phyloP scores from a whole-genome alignment of 306 rosid genomes.

The Inga oerstediana region DNA sequence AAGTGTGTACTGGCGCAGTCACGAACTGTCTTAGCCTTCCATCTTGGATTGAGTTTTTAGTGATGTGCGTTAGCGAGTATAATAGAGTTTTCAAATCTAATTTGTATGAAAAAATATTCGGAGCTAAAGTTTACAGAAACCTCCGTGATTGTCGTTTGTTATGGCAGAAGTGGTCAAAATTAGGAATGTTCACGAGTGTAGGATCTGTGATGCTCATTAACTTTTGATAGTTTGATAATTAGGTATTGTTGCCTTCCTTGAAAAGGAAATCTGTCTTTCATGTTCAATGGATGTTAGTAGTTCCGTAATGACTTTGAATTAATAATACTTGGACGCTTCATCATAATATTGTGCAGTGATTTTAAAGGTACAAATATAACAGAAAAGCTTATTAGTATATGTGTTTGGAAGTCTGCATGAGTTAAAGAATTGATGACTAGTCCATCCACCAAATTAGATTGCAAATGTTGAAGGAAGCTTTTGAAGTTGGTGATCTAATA shows the following conservation, averaged over 20 bases:
- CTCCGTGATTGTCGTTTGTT: background rate
- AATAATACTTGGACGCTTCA: background rate
- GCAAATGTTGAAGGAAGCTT: background rate
- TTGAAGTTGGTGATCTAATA: constrained; percentile 8
- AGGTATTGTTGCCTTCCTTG: background rate
- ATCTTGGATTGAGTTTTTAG: constrained; percentile 1
- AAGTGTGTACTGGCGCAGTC: background rate
- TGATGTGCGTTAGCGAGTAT: background rate
- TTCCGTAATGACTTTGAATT: constrained; percentile 3
- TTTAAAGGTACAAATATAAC: background rate
- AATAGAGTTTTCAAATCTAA: background rate
- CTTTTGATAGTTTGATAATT: background rate
- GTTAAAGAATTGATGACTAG: constrained; percentile 11
- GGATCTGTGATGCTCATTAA: background rate
- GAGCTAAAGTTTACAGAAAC: background rate
- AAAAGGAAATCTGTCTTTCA: background rate
- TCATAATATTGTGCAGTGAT: background rate
- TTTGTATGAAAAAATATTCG: background rate
- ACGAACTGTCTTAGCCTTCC: background rate
- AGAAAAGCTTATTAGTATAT: background rate
- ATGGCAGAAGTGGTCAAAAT: background rate
- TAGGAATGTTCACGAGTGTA: background rate
- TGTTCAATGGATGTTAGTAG: background rate
- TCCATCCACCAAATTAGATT: constrained; percentile 16
- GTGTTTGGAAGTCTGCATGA: constrained; percentile 18